Conservation (phyloP, 768 basidiomycete species). For the Boletus bicolor region DNA sequence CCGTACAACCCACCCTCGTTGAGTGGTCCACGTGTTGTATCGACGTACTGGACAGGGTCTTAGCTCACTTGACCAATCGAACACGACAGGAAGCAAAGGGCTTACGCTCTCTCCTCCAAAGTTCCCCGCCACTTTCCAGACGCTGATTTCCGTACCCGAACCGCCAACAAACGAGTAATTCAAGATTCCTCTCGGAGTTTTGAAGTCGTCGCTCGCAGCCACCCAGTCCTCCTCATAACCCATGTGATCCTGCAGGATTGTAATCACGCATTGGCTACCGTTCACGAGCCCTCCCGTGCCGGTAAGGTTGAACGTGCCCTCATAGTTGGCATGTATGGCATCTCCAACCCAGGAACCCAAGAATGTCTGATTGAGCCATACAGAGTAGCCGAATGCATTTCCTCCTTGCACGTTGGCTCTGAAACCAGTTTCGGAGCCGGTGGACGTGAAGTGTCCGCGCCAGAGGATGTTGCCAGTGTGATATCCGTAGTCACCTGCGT, state of each 20-base stretch:
- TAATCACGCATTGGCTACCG: conserved; percentile 42
- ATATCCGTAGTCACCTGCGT: conserved; percentile 48
- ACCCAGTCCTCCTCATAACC: conserved; percentile 46
- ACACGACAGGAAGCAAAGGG: background rate
- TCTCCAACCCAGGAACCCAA: conserved; percentile 39
- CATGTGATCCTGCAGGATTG: conserved; percentile 55
- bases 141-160: conserved; percentile 33
- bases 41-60: conserved; percentile 36
- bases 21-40: conserved; percentile 49
- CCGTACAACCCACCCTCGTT: conserved; percentile 60
- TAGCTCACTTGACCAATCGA: background rate
- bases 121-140: conserved; percentile 53
- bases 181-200: conserved; percentile 46
- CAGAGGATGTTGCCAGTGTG: conserved; percentile 52
- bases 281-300: background rate
- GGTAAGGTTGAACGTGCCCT: conserved; percentile 17
- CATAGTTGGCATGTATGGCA: conserved; percentile 8
- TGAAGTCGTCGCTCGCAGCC: conserved; percentile 44
- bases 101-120: conserved; percentile 46
- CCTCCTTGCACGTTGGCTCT: conserved; percentile 42
- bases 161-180: conserved; percentile 46
- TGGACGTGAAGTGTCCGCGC: conserved; percentile 49
- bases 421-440: conserved; percentile 44
- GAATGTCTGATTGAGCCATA: conserved; percentile 47
- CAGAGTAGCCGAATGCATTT: conserved; percentile 45